Conservation (phyloP, 768 basidiomycete species). For the Xerocomellus intermedius region DNA sequence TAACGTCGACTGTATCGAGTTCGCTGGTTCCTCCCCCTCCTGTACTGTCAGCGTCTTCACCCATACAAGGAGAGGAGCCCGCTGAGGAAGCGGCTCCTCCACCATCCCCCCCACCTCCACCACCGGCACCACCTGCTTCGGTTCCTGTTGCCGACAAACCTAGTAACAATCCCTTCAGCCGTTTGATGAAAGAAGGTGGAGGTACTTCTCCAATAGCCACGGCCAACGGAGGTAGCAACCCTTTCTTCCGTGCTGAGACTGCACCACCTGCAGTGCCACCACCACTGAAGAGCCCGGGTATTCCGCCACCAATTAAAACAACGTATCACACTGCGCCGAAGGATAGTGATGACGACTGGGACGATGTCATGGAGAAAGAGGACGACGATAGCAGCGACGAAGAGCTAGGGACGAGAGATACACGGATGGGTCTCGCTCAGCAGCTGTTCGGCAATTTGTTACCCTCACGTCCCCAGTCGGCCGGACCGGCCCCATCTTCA, state of each 20-base stretch:
- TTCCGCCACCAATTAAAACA: conserved; percentile 50
- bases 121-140: conserved; percentile 26
- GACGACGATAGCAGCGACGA: conserved; percentile 76
- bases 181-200: conserved; percentile 52
- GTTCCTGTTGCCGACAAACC: conserved; percentile 45
- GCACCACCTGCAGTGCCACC: conserved; percentile 37
- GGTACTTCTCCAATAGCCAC: conserved; percentile 23
- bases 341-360: conserved; percentile 78
- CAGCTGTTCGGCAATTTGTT: conserved; percentile 75
- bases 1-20: conserved; percentile 20
- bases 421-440: conserved; percentile 70
- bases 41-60: conserved; percentile 28
- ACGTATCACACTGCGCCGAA: conserved; percentile 62
- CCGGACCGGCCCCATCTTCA: conserved; percentile 35
- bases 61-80: conserved; percentile 10
- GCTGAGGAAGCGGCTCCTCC: conserved; percentile 29
- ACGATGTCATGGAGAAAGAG: conserved; percentile 71
- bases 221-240: conserved; percentile 60
- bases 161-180: conserved; percentile 80
- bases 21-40: conserved; percentile 43
- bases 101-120: conserved; percentile 30
- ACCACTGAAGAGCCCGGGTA: conserved; percentile 33
- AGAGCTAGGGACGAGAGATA: conserved; percentile 64
- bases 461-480: conserved; percentile 56
- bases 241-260: conserved; percentile 63